These are phyloP conservation scores for Neurospora sp. DNA, from an alignment of 495 filamentous ascomycete genomes.

Conservation along the genomic window DNA sequence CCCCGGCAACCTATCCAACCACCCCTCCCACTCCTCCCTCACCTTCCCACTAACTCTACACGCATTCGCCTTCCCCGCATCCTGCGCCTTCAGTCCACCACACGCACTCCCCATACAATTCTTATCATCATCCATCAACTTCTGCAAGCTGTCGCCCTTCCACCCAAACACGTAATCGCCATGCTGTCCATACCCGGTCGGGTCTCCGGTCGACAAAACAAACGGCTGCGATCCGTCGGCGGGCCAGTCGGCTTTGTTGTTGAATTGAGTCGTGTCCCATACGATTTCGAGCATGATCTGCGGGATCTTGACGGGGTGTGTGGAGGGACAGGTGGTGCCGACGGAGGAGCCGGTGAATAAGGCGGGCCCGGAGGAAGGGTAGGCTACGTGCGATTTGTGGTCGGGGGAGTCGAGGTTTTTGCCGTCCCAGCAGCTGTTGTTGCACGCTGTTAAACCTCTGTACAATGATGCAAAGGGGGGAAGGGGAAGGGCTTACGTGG, in stretches of 20 bases:
- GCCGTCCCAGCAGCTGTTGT: conserved; percentile 46
- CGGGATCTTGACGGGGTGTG: conserved; percentile 9
- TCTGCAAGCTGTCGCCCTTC: conserved; percentile 10
- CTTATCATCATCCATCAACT: conserved; percentile 8
- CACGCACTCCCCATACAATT: conserved; percentile 26
- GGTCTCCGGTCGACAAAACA: conserved; percentile 4
- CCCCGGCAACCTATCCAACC: conserved; percentile 4
- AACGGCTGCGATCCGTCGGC: conserved; percentile 6
- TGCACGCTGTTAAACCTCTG: too few relatives aligned
- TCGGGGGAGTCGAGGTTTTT: conserved; percentile 48
- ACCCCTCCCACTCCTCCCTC: conserved; percentile 31
- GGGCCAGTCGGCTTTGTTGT: conserved; percentile 9
- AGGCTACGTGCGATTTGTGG: conserved; percentile 55
- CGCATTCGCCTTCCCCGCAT: conserved; percentile 23
- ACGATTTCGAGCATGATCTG: conserved; percentile 11
- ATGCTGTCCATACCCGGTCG: conserved; percentile 10
- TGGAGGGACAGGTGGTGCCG: conserved; percentile 4
- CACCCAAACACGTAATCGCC: conserved; percentile 10
- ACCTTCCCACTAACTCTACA: conserved; percentile 30
- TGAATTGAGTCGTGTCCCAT: conserved; percentile 13
- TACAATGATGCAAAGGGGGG: too few relatives aligned
- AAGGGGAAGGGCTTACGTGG: conserved; percentile 42
- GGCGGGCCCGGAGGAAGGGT: conserved; percentile 35
- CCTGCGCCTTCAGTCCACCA: conserved; percentile 26
- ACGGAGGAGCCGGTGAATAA: conserved; percentile 10